Evolutionary conservation across 2,329 filamentous ascomycete species (phyloP).

Genomic region (Sclerotinia glacialis): DNA sequence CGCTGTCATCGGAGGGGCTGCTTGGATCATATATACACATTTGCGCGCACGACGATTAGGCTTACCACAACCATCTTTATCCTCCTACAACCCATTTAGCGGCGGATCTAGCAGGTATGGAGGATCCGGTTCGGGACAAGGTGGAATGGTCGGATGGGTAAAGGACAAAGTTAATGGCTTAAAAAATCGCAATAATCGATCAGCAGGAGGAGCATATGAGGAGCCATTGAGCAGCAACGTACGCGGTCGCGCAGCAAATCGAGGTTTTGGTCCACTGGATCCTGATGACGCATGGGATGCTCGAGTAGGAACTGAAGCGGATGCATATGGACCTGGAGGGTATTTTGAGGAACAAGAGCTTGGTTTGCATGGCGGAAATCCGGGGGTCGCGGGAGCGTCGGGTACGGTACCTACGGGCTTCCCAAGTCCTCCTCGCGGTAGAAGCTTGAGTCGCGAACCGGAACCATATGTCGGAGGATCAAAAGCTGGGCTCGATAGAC

Average conservation of each 20-base stretch:
- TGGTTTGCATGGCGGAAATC: constrained; percentile 46
- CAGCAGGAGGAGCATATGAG: constrained; percentile 71
- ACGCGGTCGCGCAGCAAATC: constrained; percentile 44
- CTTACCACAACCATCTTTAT: constrained; percentile 66
- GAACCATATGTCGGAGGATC: constrained; percentile 39
- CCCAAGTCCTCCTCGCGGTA: constrained; percentile 43
- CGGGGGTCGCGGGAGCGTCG: constrained; percentile 51
- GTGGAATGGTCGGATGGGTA: constrained; percentile 71
- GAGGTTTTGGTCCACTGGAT: constrained; percentile 67
- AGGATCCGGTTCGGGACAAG: constrained; percentile 48
- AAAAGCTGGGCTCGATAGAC: constrained; percentile 45
- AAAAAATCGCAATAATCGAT: constrained; percentile 62
- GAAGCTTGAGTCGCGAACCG: constrained; percentile 49
- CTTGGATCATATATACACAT: constrained; percentile 70
- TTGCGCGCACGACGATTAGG: constrained; percentile 71
- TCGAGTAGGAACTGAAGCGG: constrained; percentile 71
- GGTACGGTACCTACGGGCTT: constrained; percentile 42
- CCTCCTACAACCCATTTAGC: constrained; percentile 69
- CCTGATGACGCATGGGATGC: constrained; percentile 86
- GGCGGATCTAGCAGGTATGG: constrained; percentile 41
- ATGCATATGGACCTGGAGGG: constrained; percentile 56
- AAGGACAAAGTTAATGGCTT: constrained; percentile 62
- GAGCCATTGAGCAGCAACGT: constrained; percentile 45
- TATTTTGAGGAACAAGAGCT: constrained; percentile 80
- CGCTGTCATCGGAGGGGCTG: constrained; percentile 53